Base-by-base conservation (phyloP, 768 basidiomycete species). In the Mrakia hoshinonis region DNA sequence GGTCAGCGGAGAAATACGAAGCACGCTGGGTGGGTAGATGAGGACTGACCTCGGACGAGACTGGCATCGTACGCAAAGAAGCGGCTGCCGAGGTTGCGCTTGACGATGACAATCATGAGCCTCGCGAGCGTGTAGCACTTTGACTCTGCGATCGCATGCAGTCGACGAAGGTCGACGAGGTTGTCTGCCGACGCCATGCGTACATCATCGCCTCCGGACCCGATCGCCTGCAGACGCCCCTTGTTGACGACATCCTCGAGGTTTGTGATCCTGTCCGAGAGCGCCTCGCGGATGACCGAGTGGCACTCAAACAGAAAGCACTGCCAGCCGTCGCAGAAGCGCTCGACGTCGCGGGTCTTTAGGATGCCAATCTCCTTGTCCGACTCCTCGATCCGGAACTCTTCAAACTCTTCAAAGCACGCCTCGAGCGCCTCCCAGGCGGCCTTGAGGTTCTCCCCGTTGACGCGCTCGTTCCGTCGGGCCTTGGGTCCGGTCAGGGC, bases 231-330 rank as follows among this genome's bases (percentile, higher is more conserved):
- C 29, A 12, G n/a, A 26, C 67, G n/a, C 9, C 10, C 65, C 38
- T 62, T 54, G 24, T 70, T 60, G 43, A 67, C 68, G 1, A 7
- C 36, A 9, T 47, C 66, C 46, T 11, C 9, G 7, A 77, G 46
- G 18, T 74, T 73, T 6, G 68, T 76, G 3, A 84, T 80, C 39
- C 84, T 86, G 71, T 87, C 85, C 76, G 89, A 87, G 38, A 96
- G 85, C 2, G 87, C 85, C 77, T 92, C 91, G 36, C 90, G 87
- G 75, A 95, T 89, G 74, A 91, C 85, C 78, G 78, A 92, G 89
- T 87, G 78, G 76, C 89, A 91, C 79, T 94, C 91, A 75, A 95
- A 95, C 74, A 94, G 87, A 80, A 90, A 92, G 68, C 92, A 89
- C 87, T 90, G 88, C 92, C 92, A 95, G 43, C 88, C 87, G 76